phyloP scores from a whole-genome alignment of 2,329 filamentous ascomycete species.

The Monilinia vaccinii-corymbosi region DNA sequence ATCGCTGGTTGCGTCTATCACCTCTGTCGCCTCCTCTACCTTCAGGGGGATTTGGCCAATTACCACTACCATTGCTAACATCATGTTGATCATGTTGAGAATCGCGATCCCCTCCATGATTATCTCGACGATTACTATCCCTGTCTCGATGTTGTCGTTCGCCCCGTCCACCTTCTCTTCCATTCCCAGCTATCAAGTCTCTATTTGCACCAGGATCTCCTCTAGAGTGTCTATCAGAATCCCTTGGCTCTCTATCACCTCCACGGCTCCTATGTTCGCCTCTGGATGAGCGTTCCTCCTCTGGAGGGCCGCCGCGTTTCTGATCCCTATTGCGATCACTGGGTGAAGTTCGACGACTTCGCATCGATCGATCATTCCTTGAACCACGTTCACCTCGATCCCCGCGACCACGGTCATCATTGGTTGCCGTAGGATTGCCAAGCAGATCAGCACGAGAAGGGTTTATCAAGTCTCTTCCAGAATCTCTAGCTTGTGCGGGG shows the following conservation, averaged over 20 bases:
- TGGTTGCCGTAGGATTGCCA: constrained; percentile 14
- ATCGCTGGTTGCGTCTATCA: constrained; percentile 15
- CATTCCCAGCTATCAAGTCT: constrained; percentile 19
- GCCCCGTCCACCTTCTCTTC: constrained; percentile 15
- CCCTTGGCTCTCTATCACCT: constrained; percentile 17
- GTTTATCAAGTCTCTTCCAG: constrained; percentile 21
- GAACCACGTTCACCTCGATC: constrained; percentile 24
- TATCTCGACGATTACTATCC: constrained; percentile 14
- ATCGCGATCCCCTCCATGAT: constrained; percentile 7
- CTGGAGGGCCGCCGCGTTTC: constrained; percentile 19
- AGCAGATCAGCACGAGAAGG: constrained; percentile 26
- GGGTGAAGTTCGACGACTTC: constrained; percentile 26
- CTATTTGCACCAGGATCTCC: background rate
- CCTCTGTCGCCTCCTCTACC: constrained; percentile 17
- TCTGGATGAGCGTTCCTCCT: constrained; percentile 23
- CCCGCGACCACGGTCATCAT: constrained; percentile 16
- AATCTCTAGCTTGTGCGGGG: constrained; percentile 17
- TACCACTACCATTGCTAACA: background rate
- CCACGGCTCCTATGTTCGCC: constrained; percentile 26
- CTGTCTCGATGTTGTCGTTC: constrained; percentile 15
- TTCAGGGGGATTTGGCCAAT: constrained; percentile 3
- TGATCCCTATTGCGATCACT: constrained; percentile 25
- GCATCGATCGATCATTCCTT: constrained; percentile 26
- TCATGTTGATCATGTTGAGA: constrained; percentile 1
- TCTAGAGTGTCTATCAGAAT: constrained; percentile 5